Evolutionary conservation across 164 flowering plant genomes (phyloP), one percentile per base, ranked within the genome.

Genomic region (Saururus chinensis): DNA sequence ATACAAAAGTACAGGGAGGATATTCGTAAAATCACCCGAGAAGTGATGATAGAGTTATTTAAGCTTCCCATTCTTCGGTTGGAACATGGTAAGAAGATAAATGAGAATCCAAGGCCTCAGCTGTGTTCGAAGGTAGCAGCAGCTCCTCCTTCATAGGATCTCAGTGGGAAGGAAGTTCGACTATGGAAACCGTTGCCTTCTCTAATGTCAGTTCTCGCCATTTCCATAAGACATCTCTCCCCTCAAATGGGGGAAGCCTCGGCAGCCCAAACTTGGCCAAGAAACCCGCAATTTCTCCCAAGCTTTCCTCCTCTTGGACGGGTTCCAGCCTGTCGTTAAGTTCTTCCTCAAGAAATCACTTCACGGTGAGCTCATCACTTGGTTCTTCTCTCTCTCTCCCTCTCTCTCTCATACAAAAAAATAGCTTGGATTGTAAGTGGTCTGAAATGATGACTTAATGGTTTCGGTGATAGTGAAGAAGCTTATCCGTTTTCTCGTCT

Each of bases 151-250:
- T n/a, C n/a, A n/a, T n/a, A n/a, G n/a, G n/a, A n/a, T 30, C 37
- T 30, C 37, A 30, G 37, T 30, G 37, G 37, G 9, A 45, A 9
- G 17, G 2, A 13, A 45, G 49, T 17, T 45, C 17, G 2, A 17
- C 58, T 35, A 55, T 55, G 58, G 58, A 55, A 55, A 55, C 58
- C 30, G 37, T 55, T 24, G 62, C 71, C 17, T 68, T 73, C 37
- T 81, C 88, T 12, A 57, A 80, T 45, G 81, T 74, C 61, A 63
- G 72, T 68, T 84, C 84, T 73, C 83, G 82, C 82, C 86, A 77
- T 69, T 75, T 74, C 30, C 40, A 70, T 10, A 57, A 69, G 52
- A 53, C 74, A 22, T 51, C 66, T 57, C 56, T 74, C 7, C 37
- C 52, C 7, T 48, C 73, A 10, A 11, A 68, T 11, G 60, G 21